These are phyloP conservation scores for Eimeria maxima DNA, from an alignment of 169 alveolate genomes.

Conservation along the genomic window DNA sequence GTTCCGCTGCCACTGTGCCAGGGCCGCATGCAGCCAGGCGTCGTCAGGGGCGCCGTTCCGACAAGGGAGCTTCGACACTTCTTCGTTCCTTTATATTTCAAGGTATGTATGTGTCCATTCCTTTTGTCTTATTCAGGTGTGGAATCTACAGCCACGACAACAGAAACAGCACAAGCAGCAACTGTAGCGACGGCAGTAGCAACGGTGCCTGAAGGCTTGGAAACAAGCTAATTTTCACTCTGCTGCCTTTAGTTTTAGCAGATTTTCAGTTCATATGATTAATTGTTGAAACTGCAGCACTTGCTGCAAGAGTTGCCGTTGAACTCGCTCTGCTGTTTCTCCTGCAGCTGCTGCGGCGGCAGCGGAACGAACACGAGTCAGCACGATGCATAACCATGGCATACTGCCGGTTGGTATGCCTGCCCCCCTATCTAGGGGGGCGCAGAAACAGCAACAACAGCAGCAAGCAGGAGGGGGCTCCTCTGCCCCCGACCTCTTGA, in stretches of 20 bases:
- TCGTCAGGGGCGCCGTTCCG: neutral
- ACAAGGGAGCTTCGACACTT: neutral
- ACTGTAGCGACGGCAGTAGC: neutral
- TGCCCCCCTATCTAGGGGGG: constrained; percentile 14
- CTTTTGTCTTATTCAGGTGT: neutral
- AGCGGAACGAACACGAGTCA: constrained; percentile 5
- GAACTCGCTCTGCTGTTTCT: neutral
- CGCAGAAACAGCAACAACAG: constrained; percentile 5
- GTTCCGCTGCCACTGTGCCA: neutral
- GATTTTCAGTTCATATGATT: neutral
- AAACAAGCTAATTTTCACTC: neutral
- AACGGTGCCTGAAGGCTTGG: neutral
- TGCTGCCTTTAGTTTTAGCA: neutral
- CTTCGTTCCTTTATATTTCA: neutral
- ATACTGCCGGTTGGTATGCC: constrained; percentile 39
- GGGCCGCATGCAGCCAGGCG: constrained; percentile 18
- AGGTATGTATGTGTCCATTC: neutral
- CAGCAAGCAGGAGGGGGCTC: constrained; percentile 16
- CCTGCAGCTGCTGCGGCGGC: constrained; percentile 33
- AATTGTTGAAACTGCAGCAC: neutral
- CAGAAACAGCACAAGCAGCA: neutral
- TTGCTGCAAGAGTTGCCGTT: neutral
- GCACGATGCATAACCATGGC: constrained; percentile 42
- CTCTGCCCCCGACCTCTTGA: constrained; percentile 43
- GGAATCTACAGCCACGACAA: neutral